These are phyloP conservation scores for Kalmusia sp. DNA, from an alignment of 2,329 filamentous ascomycete species.

Conservation along the genomic window DNA sequence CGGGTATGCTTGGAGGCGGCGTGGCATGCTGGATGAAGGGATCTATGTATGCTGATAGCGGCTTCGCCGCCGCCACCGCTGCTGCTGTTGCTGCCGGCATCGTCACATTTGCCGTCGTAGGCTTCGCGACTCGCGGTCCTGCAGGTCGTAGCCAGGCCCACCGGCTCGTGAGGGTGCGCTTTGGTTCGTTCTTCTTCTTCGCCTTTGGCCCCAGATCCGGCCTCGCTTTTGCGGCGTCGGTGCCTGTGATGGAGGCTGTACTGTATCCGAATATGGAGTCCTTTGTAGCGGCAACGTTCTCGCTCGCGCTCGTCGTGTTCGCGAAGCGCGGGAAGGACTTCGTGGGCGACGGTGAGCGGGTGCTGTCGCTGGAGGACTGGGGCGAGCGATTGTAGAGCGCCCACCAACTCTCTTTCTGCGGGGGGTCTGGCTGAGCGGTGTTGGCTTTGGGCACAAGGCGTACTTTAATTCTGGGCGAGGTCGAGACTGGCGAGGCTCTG, in stretches of 20 bases:
- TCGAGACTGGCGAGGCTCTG: constrained; percentile 3
- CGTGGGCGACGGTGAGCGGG: constrained; percentile 27
- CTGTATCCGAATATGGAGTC: constrained; percentile 33
- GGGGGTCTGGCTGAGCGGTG: constrained; percentile 4
- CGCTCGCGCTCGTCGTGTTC: constrained; percentile 27
- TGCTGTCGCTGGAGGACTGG: constrained; percentile 12
- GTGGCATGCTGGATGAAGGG: constrained; percentile 23
- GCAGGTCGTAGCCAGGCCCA: constrained; percentile 34
- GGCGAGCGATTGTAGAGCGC: constrained; percentile 22
- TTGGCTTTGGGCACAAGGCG: constrained; percentile 25
- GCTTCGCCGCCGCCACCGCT: background rate
- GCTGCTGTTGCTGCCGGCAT: background rate
- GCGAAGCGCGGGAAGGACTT: constrained; percentile 30
- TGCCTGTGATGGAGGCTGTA: constrained; percentile 19
- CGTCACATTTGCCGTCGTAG: constrained; percentile 11
- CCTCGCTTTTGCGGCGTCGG: constrained; percentile 12
- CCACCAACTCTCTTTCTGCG: constrained; percentile 24
- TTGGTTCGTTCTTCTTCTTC: constrained; percentile 13
- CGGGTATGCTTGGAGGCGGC: constrained; percentile 13
- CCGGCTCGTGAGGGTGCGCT: constrained; percentile 21
- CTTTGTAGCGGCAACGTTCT: background rate
- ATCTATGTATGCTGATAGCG: constrained; percentile 23
- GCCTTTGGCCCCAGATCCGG: constrained; percentile 11
- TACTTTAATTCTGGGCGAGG: constrained; percentile 26
- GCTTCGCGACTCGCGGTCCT: constrained; percentile 23